Conservation (phyloP, 1,139 yeast species). For the Kurtzmaniella natalensis region DNA sequence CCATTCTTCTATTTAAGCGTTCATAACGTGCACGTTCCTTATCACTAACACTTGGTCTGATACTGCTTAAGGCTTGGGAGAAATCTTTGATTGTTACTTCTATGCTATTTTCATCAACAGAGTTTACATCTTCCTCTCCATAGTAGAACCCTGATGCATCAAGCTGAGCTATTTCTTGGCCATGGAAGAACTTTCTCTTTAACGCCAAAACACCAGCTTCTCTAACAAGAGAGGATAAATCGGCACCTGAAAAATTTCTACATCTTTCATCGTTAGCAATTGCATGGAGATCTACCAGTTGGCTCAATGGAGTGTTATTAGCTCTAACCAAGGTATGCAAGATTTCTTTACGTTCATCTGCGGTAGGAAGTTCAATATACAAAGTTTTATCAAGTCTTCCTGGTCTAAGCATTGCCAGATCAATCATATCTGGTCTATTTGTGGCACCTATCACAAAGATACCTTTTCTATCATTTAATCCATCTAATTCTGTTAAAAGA, state of each 20-base stretch:
- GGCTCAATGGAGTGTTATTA: constrained; percentile 72
- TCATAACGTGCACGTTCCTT: constrained; percentile 78
- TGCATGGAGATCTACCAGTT: constrained; percentile 52
- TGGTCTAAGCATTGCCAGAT: constrained; percentile 96
- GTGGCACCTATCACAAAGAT: constrained; percentile 96
- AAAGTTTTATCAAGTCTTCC: constrained; percentile 93
- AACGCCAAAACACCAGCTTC: constrained; percentile 91
- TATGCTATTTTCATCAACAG: constrained; percentile 30
- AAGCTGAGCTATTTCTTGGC: constrained; percentile 46
- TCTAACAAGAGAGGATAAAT: constrained; percentile 82
- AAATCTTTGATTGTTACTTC: constrained; percentile 66
- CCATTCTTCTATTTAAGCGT: constrained; percentile 53
- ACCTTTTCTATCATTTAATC: constrained; percentile 87
- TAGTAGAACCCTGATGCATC: constrained; percentile 41
- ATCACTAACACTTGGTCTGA: constrained; percentile 90
- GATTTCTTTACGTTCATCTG: constrained; percentile 75
- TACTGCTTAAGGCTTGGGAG: constrained; percentile 61
- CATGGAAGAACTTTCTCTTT: constrained; percentile 60
- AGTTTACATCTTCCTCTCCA: constrained; percentile 27
- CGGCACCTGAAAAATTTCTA: constrained; percentile 93
- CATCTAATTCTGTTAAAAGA: constrained; percentile 87
- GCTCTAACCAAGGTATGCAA: constrained; percentile 68
- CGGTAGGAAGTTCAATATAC: constrained; percentile 83
- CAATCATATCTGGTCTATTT: constrained; percentile 96
- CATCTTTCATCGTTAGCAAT: constrained; percentile 78